These are phyloP conservation scores for Epichloe coenophiala DNA, from an alignment of 2,329 filamentous ascomycete species.

Conservation along the genomic window DNA sequence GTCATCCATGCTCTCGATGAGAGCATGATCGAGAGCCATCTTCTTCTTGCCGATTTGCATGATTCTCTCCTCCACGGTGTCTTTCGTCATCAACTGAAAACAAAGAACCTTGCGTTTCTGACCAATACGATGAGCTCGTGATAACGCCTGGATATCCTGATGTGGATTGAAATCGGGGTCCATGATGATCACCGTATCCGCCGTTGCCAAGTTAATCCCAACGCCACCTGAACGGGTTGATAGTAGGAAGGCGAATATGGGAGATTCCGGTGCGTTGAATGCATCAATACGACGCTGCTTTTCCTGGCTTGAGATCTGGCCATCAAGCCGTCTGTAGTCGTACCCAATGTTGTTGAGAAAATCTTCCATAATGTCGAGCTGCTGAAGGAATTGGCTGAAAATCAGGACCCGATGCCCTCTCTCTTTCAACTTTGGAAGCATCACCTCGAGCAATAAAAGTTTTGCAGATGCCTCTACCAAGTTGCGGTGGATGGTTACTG, in stretches of 20 bases:
- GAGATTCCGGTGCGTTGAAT: constrained; percentile 75
- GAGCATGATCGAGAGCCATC: constrained; percentile 85
- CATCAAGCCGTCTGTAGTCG: constrained; percentile 70
- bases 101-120: constrained; percentile 93
- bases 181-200: constrained; percentile 94
- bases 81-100: constrained; percentile 84
- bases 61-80: constrained; percentile 86
- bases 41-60: constrained; percentile 93
- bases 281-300: constrained; percentile 92
- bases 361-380: constrained; percentile 84
- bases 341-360: constrained; percentile 68
- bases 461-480: constrained; percentile 87
- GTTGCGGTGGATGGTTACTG: constrained; percentile 56
- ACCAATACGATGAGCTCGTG: constrained; percentile 87
- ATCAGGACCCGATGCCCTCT: constrained; percentile 83
- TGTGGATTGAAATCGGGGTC: constrained; percentile 97
- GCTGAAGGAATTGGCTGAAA: constrained; percentile 88
- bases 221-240: constrained; percentile 93
- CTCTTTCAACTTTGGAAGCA: constrained; percentile 76
- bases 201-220: constrained; percentile 92
- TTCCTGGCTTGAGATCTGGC: constrained; percentile 63
- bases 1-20: constrained; percentile 83
- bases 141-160: constrained; percentile 91
- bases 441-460: constrained; percentile 66
- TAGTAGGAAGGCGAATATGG: constrained; percentile 78